phyloP scores from a whole-genome alignment of 176 grass and related monocot species.

The Aegilops longissima region DNA sequence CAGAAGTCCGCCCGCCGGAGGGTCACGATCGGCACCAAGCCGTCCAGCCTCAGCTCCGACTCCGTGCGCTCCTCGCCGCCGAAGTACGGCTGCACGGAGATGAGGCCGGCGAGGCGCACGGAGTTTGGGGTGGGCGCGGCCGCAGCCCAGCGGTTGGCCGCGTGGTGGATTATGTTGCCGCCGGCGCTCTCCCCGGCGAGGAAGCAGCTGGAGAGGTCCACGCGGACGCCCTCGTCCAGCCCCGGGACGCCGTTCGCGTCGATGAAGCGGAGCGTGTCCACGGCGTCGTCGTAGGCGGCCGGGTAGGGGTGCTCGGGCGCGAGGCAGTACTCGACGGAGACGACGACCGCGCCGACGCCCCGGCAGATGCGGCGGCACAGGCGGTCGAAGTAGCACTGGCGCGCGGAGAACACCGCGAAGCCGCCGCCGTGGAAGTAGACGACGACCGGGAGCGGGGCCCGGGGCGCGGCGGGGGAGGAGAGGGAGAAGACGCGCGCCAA shows the following conservation, averaged over 20 bases:
- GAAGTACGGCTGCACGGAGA: conserved; percentile 60
- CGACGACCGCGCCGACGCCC: conserved; percentile 20
- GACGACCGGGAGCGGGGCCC: conserved; percentile 34
- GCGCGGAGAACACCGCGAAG: conserved; percentile 57
- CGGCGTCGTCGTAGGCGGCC: conserved; percentile 63
- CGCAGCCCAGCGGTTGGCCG: conserved; percentile 48
- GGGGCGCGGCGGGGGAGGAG: neutral
- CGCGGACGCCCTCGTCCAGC: neutral
- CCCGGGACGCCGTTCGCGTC: neutral
- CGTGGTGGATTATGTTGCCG: conserved; percentile 75
- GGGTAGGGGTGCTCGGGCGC: conserved; percentile 68
- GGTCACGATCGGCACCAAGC: conserved; percentile 46
- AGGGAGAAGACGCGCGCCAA: conserved; percentile 53
- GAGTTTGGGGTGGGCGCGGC: neutral
- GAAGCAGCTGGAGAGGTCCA: conserved; percentile 56
- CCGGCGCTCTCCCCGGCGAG: conserved; percentile 77
- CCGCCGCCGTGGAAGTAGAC: conserved; percentile 83
- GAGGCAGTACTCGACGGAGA: conserved; percentile 69
- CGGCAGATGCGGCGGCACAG: conserved; percentile 53
- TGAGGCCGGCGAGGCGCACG: conserved; percentile 43
- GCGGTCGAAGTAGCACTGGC: conserved; percentile 36
- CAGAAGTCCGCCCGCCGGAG: conserved; percentile 36
- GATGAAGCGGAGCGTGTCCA: conserved; percentile 52
- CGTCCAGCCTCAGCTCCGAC: conserved; percentile 37
- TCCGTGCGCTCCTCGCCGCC: conserved; percentile 56